Base-by-base conservation (phyloP, 1,284 basidiomycete genomes). In the Porogramme epimiltina region DNA sequence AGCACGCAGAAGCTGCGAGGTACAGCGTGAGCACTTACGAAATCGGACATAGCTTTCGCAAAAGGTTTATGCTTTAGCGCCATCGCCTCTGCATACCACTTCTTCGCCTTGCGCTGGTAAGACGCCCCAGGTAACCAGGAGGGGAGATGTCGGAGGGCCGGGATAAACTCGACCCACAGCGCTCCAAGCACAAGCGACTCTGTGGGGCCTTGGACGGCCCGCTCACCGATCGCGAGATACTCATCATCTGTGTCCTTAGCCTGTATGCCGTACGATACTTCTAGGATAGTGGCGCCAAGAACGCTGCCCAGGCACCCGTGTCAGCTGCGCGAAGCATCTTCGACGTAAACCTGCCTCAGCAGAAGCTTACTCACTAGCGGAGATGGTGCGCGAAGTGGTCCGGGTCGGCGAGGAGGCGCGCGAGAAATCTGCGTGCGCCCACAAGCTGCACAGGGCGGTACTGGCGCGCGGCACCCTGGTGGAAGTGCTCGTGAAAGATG, bases 61-160 rank as follows among this genome's bases (percentile, higher is more conserved):
- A 54, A 55, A 13, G 54, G 55, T 16, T 37, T 42, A 23, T 60
- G 43, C 23, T 49, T 54, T 25, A 56, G 49, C 57, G 34, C 45
- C 44, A 43, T 38, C 4, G 52, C 41, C 25, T 49, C 39, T 9
- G 31, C 24, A 44, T 59, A 60, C 64, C 68, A 67, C 36, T 54
- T 70, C 62, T 65, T 69, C 0, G 72, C 79, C 42, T 75, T 74
- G 20, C 73, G 72, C 16, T 72, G 62, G 72, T 80, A 78, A 0
- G 65, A 64, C 0, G 73, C 70, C 3, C 75, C 76, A 0, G 76
- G 74, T 43, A 76, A 59, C 74, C 75, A 77, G 1, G 49, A 56
- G 0, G 76, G 76, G 13, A 78, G 51, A 45, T 74, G 64, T 45
- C 66, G 68, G 36, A 77, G 61, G 51, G 61, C 26, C 3, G 62